Conservation (phyloP, 371 early-diverging fungal species). For the Haplosporangium sp. region DNA sequence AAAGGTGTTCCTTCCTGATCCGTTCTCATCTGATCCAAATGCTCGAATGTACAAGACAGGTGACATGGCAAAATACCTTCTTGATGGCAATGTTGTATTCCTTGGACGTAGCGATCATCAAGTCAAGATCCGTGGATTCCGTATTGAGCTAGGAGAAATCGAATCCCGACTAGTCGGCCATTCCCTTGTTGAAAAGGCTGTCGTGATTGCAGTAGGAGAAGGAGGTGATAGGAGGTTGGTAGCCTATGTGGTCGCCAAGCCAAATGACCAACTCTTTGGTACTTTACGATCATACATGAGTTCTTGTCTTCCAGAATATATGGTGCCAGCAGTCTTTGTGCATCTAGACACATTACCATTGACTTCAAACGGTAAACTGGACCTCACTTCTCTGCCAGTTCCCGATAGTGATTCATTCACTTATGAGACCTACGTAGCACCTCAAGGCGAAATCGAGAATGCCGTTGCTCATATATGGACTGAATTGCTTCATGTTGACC, state of each 20-base stretch:
- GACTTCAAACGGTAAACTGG: constrained; percentile 24
- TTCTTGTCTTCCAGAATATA: constrained; percentile 18
- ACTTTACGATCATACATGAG: neutral
- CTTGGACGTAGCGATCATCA: constrained; percentile 53
- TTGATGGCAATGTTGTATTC: constrained; percentile 49
- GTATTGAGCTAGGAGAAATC: constrained; percentile 61
- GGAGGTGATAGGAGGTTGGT: constrained; percentile 22
- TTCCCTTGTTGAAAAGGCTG: constrained; percentile 6
- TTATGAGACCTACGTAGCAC: too few species aligned
- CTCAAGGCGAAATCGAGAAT: constrained; percentile 15
- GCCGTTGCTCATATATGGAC: constrained; percentile 18
- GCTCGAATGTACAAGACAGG: constrained; percentile 58
- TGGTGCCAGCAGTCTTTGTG: constrained; percentile 37
- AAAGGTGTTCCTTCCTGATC: constrained; percentile 20
- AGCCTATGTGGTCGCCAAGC: constrained; percentile 17
- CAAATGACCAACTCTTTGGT: neutral
- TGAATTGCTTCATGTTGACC: constrained; percentile 17
- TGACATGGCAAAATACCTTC: constrained; percentile 50
- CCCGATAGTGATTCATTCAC: constrained; percentile 1
- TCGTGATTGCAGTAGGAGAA: constrained; percentile 12
- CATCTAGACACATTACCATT: constrained; percentile 4
- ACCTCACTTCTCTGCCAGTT: constrained; percentile 18
- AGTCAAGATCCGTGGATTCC: constrained; percentile 61
- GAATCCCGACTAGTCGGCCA: constrained; percentile 22
- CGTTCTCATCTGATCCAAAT: neutral